Evolutionary conservation across 495 filamentous ascomycete species (phyloP).

Genomic region (Rhizodiscina lignyota): DNA sequence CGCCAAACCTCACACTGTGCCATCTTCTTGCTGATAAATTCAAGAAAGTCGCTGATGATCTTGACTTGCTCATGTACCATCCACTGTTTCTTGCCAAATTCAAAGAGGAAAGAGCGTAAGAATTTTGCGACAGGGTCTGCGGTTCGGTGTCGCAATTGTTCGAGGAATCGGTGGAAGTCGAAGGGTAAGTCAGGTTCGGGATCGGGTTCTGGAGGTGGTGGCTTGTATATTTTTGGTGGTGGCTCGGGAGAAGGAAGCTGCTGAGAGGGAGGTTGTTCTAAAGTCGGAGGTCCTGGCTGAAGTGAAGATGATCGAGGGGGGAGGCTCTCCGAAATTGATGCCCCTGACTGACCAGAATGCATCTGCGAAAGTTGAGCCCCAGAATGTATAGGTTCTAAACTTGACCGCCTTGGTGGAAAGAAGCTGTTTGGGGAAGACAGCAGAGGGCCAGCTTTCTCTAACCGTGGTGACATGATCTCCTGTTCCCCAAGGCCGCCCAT

Average conservation of each 20-base stretch:
- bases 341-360: background rate
- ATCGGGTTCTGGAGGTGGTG: slow-evolving; percentile 68
- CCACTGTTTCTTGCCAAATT: slow-evolving; percentile 98
- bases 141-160: slow-evolving; percentile 85
- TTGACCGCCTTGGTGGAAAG: slow-evolving; percentile 72
- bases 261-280: slow-evolving; percentile 12
- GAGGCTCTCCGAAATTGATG: slow-evolving; percentile 6
- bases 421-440: slow-evolving; percentile 42
- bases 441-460: slow-evolving; percentile 56
- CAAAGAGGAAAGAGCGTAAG: slow-evolving; percentile 78
- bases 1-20: slow-evolving; percentile 95
- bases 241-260: slow-evolving; percentile 31
- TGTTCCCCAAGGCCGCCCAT: slow-evolving; percentile 47
- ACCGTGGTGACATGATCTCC: slow-evolving; percentile 66
- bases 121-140: slow-evolving; percentile 95
- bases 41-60: slow-evolving; percentile 89
- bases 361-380: slow-evolving; percentile 8
- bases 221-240: slow-evolving; percentile 42
- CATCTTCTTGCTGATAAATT: slow-evolving; percentile 99
- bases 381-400: slow-evolving; percentile 52
- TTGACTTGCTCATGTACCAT: slow-evolving; percentile 99
- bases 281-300: slow-evolving; percentile 21
- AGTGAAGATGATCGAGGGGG: slow-evolving; percentile 15
- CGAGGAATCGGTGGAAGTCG: slow-evolving; percentile 94
- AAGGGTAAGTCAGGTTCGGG: slow-evolving; percentile 83